Percentiles rank a stretch among this genome's conserved stretches.
Conservation (phyloP, 2,329 filamentous ascomycete genomes). For the Trichoderma atrobrunneum region DNA sequence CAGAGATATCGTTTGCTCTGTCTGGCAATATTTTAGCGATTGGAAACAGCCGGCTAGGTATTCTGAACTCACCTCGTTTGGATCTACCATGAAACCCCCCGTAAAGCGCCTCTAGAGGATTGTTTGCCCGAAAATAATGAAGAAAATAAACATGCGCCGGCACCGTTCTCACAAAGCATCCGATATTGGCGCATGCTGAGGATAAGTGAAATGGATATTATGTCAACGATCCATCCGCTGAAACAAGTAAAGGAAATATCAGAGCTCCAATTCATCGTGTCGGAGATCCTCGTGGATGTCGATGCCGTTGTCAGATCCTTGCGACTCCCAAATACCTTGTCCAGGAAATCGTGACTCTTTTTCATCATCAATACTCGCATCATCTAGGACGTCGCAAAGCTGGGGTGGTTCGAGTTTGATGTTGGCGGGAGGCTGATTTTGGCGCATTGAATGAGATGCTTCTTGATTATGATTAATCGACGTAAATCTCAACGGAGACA, state of each 20-base stretch:
- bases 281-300: constrained; percentile 26
- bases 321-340: constrained; percentile 27
- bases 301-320: constrained; percentile 24
- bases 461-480: constrained; percentile 29
- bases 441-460: constrained; percentile 21
- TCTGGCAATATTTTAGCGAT: neutral
- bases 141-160: neutral
- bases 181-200: neutral
- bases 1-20: neutral
- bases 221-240: neutral
- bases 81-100: neutral
- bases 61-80: neutral
- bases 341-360: constrained; percentile 27
- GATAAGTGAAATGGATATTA: neutral
- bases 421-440: constrained; percentile 19
- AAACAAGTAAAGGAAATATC: neutral
- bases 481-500: constrained; percentile 32
- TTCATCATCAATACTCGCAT: constrained; percentile 21
- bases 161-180: neutral
- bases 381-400: constrained; percentile 27
- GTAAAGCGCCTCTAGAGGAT: neutral
- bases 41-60: neutral
- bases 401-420: constrained; percentile 30
- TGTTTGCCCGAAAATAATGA: neutral
- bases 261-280: constrained; percentile 29